Evolutionary conservation across 2,329 filamentous ascomycete species (phyloP), one percentile per base, ranked within the genome.

Genomic region (Venturia effusa): DNA sequence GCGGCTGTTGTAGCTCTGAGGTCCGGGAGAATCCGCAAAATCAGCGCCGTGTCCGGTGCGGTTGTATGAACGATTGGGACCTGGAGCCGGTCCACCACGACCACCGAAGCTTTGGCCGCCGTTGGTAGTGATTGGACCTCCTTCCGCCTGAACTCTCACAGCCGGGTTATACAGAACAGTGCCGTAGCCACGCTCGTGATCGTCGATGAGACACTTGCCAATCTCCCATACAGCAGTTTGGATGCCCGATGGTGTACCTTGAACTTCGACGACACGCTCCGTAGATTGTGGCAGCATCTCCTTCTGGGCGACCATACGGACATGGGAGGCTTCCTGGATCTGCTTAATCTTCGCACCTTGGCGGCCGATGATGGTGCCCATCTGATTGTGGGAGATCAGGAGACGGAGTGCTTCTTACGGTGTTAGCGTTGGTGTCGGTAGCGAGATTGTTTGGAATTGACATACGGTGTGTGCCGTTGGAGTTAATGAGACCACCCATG

Each of bases 231-330:
- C 84, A 67, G 94, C 93, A 74, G 92, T 92, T 78, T 97, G 92
- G 71, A 99, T 96, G 66, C 93, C 92, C 64, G 96, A 92, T 19
- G 94, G 92, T 22, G 89, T 93, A 70, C 94, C 94, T 75, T 97
- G 92, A 57, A 99, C 88, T 75, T 99, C 94, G 68, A 99, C 94
- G 70, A 99, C 92, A 68, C 94, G 89, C 81, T 99, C 94, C 40
- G 94, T 99, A 6, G 94, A 99, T 77, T 99, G 94, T 41, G 94
- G 94, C 8, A 99, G 87, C 94, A 99, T 99, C 73, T 99, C 94
- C 80, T 99, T 99, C 78, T 99, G 94, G 48, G 94, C 94, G 60
- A 99, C 92, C 94, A 99, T 99, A 74, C 94, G 92, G 65, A 97
- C 94, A 68, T 92, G 92, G 5, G 94, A 97, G 37, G 87, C 88